Conservation (phyloP, 345 rosid species). For the Citrus trifoliata region DNA sequence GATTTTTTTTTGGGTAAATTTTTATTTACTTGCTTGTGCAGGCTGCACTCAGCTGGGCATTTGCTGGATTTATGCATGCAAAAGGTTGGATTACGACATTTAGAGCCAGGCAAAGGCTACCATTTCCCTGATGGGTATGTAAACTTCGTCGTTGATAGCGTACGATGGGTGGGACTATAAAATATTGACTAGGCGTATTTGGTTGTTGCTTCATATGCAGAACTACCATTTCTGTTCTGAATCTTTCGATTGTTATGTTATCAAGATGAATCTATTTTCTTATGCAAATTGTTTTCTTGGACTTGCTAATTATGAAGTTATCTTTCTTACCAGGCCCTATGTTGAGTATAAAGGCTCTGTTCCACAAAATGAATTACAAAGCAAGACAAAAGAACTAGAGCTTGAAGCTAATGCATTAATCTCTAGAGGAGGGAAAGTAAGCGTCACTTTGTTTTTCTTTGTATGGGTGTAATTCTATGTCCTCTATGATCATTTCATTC, state of each 20-base stretch:
- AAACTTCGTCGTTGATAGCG: background rate
- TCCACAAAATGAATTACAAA: slow-evolving; percentile 51
- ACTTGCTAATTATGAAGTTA: background rate
- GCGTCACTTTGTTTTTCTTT: slow-evolving; percentile 2
- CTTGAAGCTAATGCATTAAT: slow-evolving; percentile 61
- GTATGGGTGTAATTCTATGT: background rate
- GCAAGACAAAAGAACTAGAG: slow-evolving; percentile 59
- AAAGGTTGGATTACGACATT: slow-evolving; percentile 63
- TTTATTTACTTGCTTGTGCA: slow-evolving; percentile 12
- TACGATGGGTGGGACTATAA: background rate
- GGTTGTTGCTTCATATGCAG: background rate
- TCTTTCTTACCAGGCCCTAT: slow-evolving; percentile 52
- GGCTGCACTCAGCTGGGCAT: slow-evolving; percentile 93
- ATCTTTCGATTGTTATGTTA: background rate
- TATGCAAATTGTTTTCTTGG: background rate
- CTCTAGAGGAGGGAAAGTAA: slow-evolving; percentile 65
- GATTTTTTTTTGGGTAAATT: background rate
- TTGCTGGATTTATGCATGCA: slow-evolving; percentile 62
- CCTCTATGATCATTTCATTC: background rate
- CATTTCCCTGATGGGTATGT: slow-evolving; percentile 87
- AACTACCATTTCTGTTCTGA: background rate
- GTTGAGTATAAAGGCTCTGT: slow-evolving; percentile 75
- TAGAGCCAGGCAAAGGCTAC: slow-evolving; percentile 77
- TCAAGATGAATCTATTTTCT: background rate
- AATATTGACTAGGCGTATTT: background rate